These are phyloP conservation scores for Trichosporon coremiiforme DNA, from an alignment of 1,284 basidiomycete genomes.

Conservation along the genomic window DNA sequence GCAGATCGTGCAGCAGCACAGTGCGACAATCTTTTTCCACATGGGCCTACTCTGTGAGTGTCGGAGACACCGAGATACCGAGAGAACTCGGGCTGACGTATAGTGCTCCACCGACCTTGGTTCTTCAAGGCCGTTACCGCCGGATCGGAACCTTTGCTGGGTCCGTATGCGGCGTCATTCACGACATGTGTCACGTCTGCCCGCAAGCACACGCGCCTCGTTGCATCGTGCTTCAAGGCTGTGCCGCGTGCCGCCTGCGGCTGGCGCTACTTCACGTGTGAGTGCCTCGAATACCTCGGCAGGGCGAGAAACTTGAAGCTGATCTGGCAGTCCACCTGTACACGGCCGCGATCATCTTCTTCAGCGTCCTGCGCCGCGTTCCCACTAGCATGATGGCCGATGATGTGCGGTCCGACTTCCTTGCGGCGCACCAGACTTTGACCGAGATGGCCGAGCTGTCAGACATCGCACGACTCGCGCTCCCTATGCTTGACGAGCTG, in stretches of 20 bases:
- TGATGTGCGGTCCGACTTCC: constrained; percentile 35
- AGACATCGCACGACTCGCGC: constrained; percentile 27
- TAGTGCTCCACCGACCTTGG: constrained; percentile 35
- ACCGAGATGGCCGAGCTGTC: constrained; percentile 32
- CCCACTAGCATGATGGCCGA: constrained; percentile 37
- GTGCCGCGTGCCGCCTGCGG: constrained; percentile 29
- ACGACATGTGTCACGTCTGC: constrained; percentile 36
- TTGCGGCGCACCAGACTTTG: constrained; percentile 29
- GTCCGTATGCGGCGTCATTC: constrained; percentile 34
- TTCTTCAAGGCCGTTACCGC: constrained; percentile 34
- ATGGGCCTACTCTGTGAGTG: constrained; percentile 33
- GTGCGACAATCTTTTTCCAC: constrained; percentile 35
- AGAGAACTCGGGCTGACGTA: background rate
- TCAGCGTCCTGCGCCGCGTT: constrained; percentile 32
- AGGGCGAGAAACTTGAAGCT: background rate
- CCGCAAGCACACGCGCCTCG: constrained; percentile 33
- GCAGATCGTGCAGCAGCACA: constrained; percentile 35
- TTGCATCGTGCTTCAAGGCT: constrained; percentile 28
- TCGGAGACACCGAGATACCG: background rate
- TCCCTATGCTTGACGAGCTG: constrained; percentile 29
- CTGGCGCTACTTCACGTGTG: constrained; percentile 39
- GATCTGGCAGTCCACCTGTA: constrained; percentile 36
- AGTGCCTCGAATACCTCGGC: constrained; percentile 10
- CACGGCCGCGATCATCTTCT: constrained; percentile 36
- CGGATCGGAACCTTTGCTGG: constrained; percentile 32